Percentiles rank a stretch among this genome's conserved stretches.
Conservation (phyloP, 129 eudicot genomes). For the Tagetes patula region DNA sequence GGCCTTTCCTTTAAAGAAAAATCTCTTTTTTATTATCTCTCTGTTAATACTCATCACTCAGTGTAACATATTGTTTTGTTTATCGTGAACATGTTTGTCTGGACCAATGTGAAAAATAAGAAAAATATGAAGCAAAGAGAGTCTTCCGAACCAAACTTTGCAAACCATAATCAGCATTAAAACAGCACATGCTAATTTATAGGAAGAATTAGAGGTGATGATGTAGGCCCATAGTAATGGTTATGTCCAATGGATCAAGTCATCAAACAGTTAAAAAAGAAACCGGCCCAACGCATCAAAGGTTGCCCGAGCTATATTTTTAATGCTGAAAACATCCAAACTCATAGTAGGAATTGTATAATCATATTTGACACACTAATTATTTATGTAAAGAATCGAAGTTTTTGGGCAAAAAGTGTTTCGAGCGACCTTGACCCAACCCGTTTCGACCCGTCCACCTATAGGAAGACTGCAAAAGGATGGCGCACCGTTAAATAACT, state of each 20-base stretch:
- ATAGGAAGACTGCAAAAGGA: slow-evolving; percentile 19
- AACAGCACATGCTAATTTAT: neutral
- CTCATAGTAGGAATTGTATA: neutral
- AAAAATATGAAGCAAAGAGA: neutral
- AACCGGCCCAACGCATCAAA: neutral
- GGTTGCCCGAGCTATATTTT: neutral
- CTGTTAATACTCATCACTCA: neutral
- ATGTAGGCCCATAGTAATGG: neutral
- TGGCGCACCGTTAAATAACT: slow-evolving; percentile 63
- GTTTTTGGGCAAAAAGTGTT: neutral
- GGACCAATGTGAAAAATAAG: slow-evolving; percentile 1
- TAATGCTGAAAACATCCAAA: neutral
- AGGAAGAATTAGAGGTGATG: slow-evolving; percentile 16
- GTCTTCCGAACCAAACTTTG: neutral
- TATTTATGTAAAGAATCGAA: neutral
- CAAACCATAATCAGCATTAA: slow-evolving; percentile 13
- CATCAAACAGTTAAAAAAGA: neutral
- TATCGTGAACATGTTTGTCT: slow-evolving; percentile 7
- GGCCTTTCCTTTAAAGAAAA: neutral
- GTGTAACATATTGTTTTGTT: neutral
- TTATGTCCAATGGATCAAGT: neutral
- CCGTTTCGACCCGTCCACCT: neutral
- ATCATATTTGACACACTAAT: neutral
- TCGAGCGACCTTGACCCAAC: neutral
- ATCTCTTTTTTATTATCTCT: neutral